These are phyloP conservation scores for Leishmania turanica DNA, from an alignment of 208 protist species.

Conservation along the genomic window DNA sequence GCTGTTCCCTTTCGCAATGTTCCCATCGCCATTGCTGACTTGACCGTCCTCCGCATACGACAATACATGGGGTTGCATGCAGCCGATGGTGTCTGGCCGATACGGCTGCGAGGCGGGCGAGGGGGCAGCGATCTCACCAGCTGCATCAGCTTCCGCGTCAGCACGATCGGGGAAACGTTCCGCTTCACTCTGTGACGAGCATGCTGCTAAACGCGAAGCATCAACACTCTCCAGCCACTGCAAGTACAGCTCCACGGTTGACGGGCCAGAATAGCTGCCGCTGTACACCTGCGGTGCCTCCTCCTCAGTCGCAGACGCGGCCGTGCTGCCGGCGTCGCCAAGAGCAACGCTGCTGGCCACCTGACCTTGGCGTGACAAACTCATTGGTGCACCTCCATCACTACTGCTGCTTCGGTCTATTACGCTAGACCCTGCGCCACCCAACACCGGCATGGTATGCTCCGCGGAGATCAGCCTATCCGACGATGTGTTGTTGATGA, in stretches of 20 bases:
- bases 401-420: conserved; percentile 7
- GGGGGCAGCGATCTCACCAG: neutral
- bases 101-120: neutral
- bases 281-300: conserved; percentile 5
- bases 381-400: neutral
- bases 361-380: neutral
- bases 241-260: conserved; percentile 26
- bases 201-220: neutral
- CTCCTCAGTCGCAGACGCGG: conserved; percentile 2
- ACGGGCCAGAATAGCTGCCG: conserved; percentile 1
- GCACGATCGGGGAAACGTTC: neutral
- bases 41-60: conserved; percentile 4
- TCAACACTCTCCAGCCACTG: conserved; percentile 15
- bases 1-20: neutral
- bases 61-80: neutral
- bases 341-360: neutral
- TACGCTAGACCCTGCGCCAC: neutral
- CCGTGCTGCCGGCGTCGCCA: neutral
- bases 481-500: neutral
- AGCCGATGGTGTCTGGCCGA: neutral
- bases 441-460: neutral
- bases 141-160: neutral
- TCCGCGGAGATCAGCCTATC: neutral
- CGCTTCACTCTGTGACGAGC: neutral
- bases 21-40: conserved; percentile 1